These are phyloP conservation scores for Oidiodendron maius DNA, from an alignment of 495 filamentous ascomycete genomes.

Conservation along the genomic window DNA sequence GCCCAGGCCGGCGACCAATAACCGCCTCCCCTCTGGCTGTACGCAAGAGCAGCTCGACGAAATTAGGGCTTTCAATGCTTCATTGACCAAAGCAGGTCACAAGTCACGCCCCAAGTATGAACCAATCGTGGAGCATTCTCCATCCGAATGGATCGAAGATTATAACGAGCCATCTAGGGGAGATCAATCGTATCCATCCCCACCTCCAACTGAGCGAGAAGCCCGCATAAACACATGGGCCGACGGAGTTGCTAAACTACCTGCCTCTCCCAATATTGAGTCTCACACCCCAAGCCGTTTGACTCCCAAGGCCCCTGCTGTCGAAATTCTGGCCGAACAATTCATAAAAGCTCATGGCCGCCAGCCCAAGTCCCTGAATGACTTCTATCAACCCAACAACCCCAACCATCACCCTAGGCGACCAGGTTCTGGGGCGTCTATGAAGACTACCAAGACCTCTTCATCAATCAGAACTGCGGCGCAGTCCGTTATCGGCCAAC, in stretches of 20 bases:
- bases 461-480: neutral
- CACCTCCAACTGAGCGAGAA: constrained; percentile 1
- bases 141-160: constrained; percentile 8
- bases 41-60: constrained; percentile 21
- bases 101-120: constrained; percentile 12
- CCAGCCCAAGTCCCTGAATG: constrained; percentile 4
- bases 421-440: constrained; percentile 5
- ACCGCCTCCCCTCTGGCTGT: constrained; percentile 12
- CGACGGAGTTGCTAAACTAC: constrained; percentile 1
- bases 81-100: constrained; percentile 17
- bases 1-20: neutral
- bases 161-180: neutral
- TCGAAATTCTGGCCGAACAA: neutral
- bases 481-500: neutral
- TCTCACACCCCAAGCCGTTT: neutral
- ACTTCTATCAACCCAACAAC: constrained; percentile 20
- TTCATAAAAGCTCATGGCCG: constrained; percentile 13
- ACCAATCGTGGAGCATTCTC: neutral
- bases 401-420: constrained; percentile 7
- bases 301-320: neutral
- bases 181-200: neutral
- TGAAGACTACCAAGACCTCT: constrained; percentile 1
- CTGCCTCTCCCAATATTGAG: neutral
- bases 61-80: constrained; percentile 15
- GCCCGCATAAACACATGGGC: constrained; percentile 12